These are phyloP conservation scores for Elaphomyces granulatus DNA, from an alignment of 495 filamentous ascomycete genomes.

Conservation along the genomic window DNA sequence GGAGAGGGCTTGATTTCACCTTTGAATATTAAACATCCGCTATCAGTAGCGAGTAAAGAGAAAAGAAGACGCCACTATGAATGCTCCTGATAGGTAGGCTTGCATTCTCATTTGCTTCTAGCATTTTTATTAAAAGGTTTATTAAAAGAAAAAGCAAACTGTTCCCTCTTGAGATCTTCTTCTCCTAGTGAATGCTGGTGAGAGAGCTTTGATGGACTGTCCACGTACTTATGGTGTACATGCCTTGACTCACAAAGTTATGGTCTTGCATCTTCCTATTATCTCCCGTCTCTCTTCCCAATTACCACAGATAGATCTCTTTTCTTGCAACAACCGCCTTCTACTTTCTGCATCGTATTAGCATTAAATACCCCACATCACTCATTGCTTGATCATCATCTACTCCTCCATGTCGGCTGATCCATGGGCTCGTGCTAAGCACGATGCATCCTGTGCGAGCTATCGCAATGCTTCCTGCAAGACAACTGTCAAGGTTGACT, in stretches of 20 bases:
- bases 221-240: neutral
- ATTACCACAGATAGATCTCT: conserved; percentile 2
- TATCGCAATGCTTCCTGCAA: conserved; percentile 8
- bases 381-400: too few relatives aligned
- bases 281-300: neutral
- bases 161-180: neutral
- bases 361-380: too few relatives aligned
- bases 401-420: neutral
- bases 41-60: neutral
- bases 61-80: conserved; percentile 35
- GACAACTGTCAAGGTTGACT: conserved; percentile 12
- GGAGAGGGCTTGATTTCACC: neutral
- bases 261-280: neutral
- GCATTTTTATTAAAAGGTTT: neutral
- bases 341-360: neutral
- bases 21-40: neutral
- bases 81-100: conserved; percentile 53
- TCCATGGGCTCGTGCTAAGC: conserved; percentile 13
- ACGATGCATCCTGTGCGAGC: neutral
- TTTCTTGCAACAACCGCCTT: neutral
- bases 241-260: neutral
- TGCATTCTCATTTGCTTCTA: conserved; percentile 2
- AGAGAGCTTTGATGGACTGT: too few relatives aligned
- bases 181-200: too few relatives aligned
- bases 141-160: neutral